These are phyloP conservation scores for Malus orientalis DNA, from an alignment of 306 rosid genomes.

Conservation along the genomic window DNA sequence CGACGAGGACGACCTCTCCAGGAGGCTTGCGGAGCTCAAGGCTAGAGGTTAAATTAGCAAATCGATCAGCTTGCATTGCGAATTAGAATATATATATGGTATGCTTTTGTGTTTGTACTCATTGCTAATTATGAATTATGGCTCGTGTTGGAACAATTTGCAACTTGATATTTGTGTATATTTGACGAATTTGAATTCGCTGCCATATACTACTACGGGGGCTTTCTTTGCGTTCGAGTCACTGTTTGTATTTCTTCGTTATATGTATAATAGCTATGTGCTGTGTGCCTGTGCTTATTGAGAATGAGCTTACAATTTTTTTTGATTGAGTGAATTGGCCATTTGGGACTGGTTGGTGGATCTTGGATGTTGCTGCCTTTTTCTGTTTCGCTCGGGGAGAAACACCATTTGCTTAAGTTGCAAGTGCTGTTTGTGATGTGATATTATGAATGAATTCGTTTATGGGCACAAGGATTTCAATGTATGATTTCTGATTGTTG, in stretches of 20 bases:
- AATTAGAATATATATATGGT: neutral
- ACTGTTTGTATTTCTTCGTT: neutral
- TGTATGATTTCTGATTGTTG: neutral
- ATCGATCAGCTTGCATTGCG: neutral
- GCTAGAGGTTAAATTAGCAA: conserved; percentile 59
- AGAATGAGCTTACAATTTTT: neutral
- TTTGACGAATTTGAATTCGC: conserved; percentile 7
- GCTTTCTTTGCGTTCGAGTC: neutral
- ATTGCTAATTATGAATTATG: neutral
- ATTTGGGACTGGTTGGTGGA: neutral
- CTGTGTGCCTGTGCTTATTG: neutral
- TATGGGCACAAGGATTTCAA: neutral
- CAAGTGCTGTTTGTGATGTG: neutral
- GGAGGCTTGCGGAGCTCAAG: conserved; percentile 94
- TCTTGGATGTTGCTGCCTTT: neutral
- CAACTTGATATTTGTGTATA: conserved; percentile 30
- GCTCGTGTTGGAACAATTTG: neutral
- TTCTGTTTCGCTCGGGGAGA: neutral
- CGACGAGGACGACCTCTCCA: conserved; percentile 76
- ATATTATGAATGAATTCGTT: neutral
- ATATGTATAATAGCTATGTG: neutral
- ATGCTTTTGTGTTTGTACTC: neutral
- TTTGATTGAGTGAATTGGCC: neutral
- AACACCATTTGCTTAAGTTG: neutral
- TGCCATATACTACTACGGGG: neutral